Percentiles rank a stretch among this genome's conserved stretches.
phyloP scores from a whole-genome alignment of 2,329 filamentous ascomycete species.

The Talaromyces sp. region DNA sequence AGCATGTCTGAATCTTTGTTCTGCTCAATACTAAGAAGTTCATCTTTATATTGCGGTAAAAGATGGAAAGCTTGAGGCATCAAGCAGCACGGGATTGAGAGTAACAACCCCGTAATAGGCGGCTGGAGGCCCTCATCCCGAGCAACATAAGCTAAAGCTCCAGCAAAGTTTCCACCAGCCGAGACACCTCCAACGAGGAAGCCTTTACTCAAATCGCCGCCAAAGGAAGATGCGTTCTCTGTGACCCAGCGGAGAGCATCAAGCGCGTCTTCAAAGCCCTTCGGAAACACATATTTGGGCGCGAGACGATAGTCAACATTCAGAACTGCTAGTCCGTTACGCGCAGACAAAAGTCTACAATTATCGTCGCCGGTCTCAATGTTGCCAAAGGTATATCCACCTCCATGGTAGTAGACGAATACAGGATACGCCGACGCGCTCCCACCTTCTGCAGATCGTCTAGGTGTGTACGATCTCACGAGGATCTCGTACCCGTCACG shows the following conservation, averaged over 20 bases:
- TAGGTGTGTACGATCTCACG: not conserved
- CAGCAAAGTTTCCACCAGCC: conserved; percentile 1
- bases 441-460: not conserved
- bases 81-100: not conserved
- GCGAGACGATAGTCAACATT: not conserved
- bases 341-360: not conserved
- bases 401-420: not conserved
- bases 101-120: not conserved
- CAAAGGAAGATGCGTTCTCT: not conserved
- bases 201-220: not conserved
- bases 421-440: not conserved
- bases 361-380: not conserved
- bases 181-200: not conserved
- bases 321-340: not conserved
- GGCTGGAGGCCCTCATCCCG: not conserved
- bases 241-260: not conserved
- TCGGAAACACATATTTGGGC: not conserved
- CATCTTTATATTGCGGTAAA: not conserved
- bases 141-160: not conserved
- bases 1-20: not conserved
- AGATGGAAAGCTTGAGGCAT: conserved; percentile 3
- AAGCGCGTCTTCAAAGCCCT: not conserved
- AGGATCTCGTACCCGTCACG: not conserved
- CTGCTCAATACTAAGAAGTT: conserved; percentile 5
- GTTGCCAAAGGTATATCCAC: not conserved